These are phyloP conservation scores for Gelatoporia subvermispora DNA, from an alignment of 768 basidiomycete genomes.

Conservation along the genomic window DNA sequence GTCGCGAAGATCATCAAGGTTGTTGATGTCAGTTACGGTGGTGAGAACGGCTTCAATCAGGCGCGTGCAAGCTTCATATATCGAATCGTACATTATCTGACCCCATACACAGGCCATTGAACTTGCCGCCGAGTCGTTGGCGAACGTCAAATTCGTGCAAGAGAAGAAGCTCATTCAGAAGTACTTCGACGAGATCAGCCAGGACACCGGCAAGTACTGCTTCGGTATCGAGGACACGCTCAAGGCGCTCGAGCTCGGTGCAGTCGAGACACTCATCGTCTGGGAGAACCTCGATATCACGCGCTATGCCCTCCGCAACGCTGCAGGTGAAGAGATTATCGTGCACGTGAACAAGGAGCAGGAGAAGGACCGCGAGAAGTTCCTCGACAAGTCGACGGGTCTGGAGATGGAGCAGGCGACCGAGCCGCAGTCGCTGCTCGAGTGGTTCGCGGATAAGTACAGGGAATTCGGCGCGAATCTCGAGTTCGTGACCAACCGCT, in stretches of 20 bases:
- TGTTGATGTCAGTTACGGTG: slow-evolving; percentile 97
- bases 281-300: slow-evolving; percentile 97
- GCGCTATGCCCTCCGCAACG: slow-evolving; percentile 85
- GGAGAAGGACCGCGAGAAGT: slow-evolving; percentile 92
- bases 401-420: slow-evolving; percentile 87
- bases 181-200: slow-evolving; percentile 99
- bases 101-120: slow-evolving; percentile 74
- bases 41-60: slow-evolving; percentile 99
- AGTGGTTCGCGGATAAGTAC: slow-evolving; percentile 99
- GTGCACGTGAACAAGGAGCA: slow-evolving; percentile 76
- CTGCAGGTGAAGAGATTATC: slow-evolving; percentile 86
- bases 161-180: slow-evolving; percentile 97
- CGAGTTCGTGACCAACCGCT: slow-evolving; percentile 94
- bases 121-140: slow-evolving; percentile 89
- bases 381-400: slow-evolving; percentile 91
- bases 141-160: slow-evolving; percentile 99
- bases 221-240: slow-evolving; percentile 97
- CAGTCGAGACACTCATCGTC: slow-evolving; percentile 95
- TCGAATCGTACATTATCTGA: slow-evolving; percentile 4
- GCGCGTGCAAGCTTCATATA: slow-evolving; percentile 33
- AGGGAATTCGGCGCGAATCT: slow-evolving; percentile 95
- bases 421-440: slow-evolving; percentile 85
- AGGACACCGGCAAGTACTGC: slow-evolving; percentile 94
- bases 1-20: slow-evolving; percentile 93
- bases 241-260: slow-evolving; percentile 92